Percentiles rank a stretch among this genome's conserved stretches.
phyloP scores from a whole-genome alignment of 768 basidiomycete species.

The Auricularia cornea region DNA sequence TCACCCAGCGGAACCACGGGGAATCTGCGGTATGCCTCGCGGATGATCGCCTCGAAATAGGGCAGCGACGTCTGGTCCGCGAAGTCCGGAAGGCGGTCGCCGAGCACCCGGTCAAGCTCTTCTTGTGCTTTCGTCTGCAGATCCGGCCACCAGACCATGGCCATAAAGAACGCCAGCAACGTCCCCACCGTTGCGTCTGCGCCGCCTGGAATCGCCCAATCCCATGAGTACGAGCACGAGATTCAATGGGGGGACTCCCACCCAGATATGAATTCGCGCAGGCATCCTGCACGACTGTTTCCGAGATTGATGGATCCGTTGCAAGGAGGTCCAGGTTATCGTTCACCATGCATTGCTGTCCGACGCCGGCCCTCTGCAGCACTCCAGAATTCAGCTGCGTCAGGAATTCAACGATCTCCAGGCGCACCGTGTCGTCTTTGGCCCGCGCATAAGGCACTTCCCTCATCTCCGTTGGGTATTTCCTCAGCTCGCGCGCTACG shows the following conservation, averaged over 20 bases:
- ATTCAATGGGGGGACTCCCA: too few species aligned
- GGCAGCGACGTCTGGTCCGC: conserved; percentile 8
- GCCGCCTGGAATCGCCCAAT: conserved; percentile 61
- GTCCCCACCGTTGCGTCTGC: conserved; percentile 47
- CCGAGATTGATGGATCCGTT: background rate
- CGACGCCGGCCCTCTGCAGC: background rate
- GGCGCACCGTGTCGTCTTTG: too few species aligned
- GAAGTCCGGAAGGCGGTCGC: conserved; percentile 6
- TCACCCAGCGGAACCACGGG: conserved; percentile 2
- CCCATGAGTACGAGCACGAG: conserved; percentile 53
- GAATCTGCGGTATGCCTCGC: conserved; percentile 2
- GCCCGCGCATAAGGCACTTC: too few species aligned
- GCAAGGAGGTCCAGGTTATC: background rate
- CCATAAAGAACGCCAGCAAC: conserved; percentile 4
- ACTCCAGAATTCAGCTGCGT: too few species aligned
- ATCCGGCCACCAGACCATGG: conserved; percentile 8
- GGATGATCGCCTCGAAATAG: conserved; percentile 4
- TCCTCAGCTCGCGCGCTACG: too few species aligned
- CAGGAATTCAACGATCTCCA: background rate
- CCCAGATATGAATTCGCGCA: background rate
- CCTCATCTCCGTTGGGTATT: too few species aligned
- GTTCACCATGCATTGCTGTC: background rate
- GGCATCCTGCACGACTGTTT: background rate
- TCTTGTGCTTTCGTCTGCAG: conserved; percentile 7
- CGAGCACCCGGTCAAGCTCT: conserved; percentile 7